These are phyloP conservation scores for Lachnellula hyalina DNA, from an alignment of 2,329 filamentous ascomycete species.

Conservation along the genomic window DNA sequence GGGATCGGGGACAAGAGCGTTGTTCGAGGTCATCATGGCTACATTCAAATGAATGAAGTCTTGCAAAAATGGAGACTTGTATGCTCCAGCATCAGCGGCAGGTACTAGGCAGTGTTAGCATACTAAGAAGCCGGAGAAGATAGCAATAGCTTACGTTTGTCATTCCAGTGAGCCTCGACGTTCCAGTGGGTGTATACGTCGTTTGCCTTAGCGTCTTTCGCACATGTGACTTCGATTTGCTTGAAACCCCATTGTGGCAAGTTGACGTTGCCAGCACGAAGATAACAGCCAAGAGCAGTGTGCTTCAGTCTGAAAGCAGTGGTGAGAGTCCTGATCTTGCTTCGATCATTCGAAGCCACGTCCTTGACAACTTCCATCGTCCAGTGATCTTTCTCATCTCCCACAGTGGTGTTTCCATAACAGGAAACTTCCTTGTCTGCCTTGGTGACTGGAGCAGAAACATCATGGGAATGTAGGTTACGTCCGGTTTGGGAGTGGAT, in stretches of 20 bases:
- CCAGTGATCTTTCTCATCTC: constrained; percentile 98
- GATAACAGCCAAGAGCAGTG: constrained; percentile 78
- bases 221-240: constrained; percentile 96
- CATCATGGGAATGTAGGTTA: constrained; percentile 91
- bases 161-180: constrained; percentile 90
- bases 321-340: constrained; percentile 82
- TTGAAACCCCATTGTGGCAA: constrained; percentile 99
- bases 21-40: constrained; percentile 99
- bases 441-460: constrained; percentile 85
- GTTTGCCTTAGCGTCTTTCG: constrained; percentile 84
- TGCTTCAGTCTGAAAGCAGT: constrained; percentile 89
- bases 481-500: constrained; percentile 94
- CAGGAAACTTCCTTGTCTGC: constrained; percentile 87
- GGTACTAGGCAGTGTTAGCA: constrained; percentile 58
- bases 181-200: constrained; percentile 99
- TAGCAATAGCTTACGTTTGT: constrained; percentile 64
- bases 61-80: constrained; percentile 94
- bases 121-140: background rate
- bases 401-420: constrained; percentile 92
- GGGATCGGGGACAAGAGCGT: constrained; percentile 92
- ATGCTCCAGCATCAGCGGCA: constrained; percentile 79
- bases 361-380: constrained; percentile 86
- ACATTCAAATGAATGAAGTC: constrained; percentile 98
- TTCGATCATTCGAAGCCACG: constrained; percentile 71
- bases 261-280: constrained; percentile 92